Evolutionary conservation across 73 alveolate species (phyloP).

Genomic region (Tetrahymena elliotti): DNA sequence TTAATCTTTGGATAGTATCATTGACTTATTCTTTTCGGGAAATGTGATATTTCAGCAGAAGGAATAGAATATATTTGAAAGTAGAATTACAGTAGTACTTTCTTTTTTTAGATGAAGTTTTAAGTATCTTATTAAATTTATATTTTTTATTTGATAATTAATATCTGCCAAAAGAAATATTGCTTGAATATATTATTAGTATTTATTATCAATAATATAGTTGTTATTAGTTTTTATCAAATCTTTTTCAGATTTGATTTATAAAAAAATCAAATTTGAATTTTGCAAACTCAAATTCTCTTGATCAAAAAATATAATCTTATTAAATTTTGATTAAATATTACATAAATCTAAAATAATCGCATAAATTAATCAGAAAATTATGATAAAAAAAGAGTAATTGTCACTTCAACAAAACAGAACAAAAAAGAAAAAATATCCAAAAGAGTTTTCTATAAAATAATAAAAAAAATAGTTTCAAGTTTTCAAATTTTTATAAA

Average conservation of each 20-base stretch:
- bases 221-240: background rate
- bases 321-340: too few species aligned
- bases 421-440: too few species aligned
- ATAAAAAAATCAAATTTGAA: background rate
- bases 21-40: background rate
- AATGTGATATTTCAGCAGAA: background rate
- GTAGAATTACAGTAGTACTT: background rate
- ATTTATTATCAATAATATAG: background rate
- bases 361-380: background rate
- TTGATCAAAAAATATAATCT: too few species aligned
- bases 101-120: background rate
- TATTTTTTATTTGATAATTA: background rate
- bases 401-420: too few species aligned
- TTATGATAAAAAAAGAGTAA: too few species aligned
- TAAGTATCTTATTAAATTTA: background rate
- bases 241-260: background rate
- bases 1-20: background rate
- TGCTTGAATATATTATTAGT: background rate
- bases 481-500: too few species aligned
- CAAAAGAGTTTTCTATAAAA: too few species aligned
- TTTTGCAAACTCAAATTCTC: background rate
- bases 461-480: too few species aligned
- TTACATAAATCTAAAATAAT: background rate
- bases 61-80: background rate
- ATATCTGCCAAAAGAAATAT: background rate